Base-by-base conservation (phyloP, 2,329 filamentous ascomycete genomes). In the Decorospora gaudefroyi region DNA sequence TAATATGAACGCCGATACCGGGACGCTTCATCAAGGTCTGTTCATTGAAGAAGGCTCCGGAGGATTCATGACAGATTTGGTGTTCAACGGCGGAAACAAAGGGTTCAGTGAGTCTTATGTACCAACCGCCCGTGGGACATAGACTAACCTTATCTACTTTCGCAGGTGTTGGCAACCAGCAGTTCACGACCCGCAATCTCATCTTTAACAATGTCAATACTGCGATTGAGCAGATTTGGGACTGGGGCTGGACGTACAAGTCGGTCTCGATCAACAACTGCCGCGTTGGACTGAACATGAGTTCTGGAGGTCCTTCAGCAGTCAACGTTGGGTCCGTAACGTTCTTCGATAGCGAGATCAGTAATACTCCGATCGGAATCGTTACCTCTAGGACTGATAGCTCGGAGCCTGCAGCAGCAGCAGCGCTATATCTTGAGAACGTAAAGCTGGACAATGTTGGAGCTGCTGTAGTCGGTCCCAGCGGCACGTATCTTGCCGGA, bases 211-310 rank as follows among this genome's bases (percentile, higher is more conserved):
- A 75, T 29, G 73, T 72, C 12, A 68, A 72, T 1, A 82, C 78
- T 0, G 79, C 77, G 2, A 80, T 85, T 32, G 74, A 77, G 16
- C 75, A 81, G 51, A 68, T 79, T 7, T 84, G 80, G 80, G 72
- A 81, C 46, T 84, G 82, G 81, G 78, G 78, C 1, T 84, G 76
- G 76, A 79, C 76, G 0, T 81, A 77, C 46, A 73, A 76, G 47
- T 71, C 71, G 4, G 61, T 83, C 26, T 72, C 48, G 1, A 73
- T 84, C 53, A 74, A 74, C 38, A 79, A 80, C 57, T 82, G 79
- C 56, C 61, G 65, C 2, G 71, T 76, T 23, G 81, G 76, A 4
- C 60, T 85, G 4, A 75, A 79, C 34, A 77, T 83, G 55, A 60
- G 62, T 15, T 53, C 58, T 15, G 57, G 55, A n/a, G 61, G 58